A percentile compares a stretch with the other conserved stretches of the same genome.
phyloP scores from a whole-genome alignment of 306 rosid species.

The Urtica urens region DNA sequence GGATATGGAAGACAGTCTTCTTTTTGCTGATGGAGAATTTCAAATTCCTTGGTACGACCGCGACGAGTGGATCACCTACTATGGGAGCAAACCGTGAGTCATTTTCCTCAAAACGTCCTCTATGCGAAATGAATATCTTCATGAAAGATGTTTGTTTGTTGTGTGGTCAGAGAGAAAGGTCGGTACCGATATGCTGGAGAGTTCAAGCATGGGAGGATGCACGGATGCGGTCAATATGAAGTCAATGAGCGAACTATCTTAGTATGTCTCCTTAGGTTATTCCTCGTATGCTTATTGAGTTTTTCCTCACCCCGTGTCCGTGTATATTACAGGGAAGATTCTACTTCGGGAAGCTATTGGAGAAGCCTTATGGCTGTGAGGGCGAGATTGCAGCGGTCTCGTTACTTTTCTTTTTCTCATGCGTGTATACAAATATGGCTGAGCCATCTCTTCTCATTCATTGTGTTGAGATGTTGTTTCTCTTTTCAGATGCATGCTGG shows the following conservation, averaged over 20 bases:
- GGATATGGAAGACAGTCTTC: conserved; percentile 81
- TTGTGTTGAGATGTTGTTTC: not conserved
- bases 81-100: conserved; percentile 76
- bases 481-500: conserved; percentile 74
- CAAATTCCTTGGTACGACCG: conserved; percentile 74
- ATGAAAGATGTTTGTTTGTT: too few species aligned
- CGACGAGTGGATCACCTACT: conserved; percentile 56
- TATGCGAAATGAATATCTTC: too few species aligned
- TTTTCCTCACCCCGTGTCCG: not conserved
- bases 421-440: not conserved
- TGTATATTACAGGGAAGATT: conserved; percentile 70
- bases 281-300: too few species aligned
- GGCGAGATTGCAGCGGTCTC: conserved; percentile 63
- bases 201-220: conserved; percentile 96
- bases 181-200: conserved; percentile 94
- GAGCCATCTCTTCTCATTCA: too few species aligned
- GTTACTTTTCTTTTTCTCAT: not conserved
- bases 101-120: not conserved
- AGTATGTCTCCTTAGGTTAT: conserved; percentile 38
- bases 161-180: conserved; percentile 88
- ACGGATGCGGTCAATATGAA: conserved; percentile 89
- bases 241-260: conserved; percentile 57
- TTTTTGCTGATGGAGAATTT: conserved; percentile 35
- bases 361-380: conserved; percentile 58
- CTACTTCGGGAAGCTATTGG: conserved; percentile 79